Evolutionary conservation across 1,284 basidiomycete genomes (phyloP), one percentile per base, ranked within the genome.

Genomic region (Heterobasidion irregulare): DNA sequence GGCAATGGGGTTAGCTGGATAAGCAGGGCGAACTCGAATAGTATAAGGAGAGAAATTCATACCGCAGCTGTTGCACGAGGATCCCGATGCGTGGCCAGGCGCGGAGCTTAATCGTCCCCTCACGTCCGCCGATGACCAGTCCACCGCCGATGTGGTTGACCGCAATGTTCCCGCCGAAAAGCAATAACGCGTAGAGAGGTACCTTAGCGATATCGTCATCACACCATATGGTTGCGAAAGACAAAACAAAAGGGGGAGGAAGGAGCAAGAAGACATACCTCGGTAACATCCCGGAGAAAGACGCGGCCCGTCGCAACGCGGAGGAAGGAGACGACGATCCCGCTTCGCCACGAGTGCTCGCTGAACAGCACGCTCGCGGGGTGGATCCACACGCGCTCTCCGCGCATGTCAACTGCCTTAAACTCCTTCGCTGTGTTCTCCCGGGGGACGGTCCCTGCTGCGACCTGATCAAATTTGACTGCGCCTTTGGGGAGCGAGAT

Each of bases 21-120:
- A 19, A 52, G 8, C 53, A 47, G 57, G 32, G 52, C 46, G 41
- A 8, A 47, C 34, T 7, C 43, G 32, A 7, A 53, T 10, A 18
- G 1, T 41, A 12, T 16, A 32, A 48, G 19, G 19, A 15, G 46
- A 35, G 45, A 49, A 61, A 56, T 8, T 55, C 50, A 49, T 62
- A 86, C 85, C 94, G 76, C n/a, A 97, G 72, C 64, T 94, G 92
- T 61, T 94, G 94, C 44, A 92, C 90, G 33, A 97, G 76, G 8
- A 94, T 85, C 1, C 92, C 94, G 47, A 97, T 96, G 6, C 94
- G 78, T 15, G 93, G 89, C 78, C 84, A 90, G 0, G 93, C 92
- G 56, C 81, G 83, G 61, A 98, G 67, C 64, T 81, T 85, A 59
- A 97, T 74, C 62, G 66, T 65, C 33, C 68, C 68, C 15, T 74